Base-by-base conservation (phyloP, 2,329 filamentous ascomycete species). In the Fusarium xyrophilum region DNA sequence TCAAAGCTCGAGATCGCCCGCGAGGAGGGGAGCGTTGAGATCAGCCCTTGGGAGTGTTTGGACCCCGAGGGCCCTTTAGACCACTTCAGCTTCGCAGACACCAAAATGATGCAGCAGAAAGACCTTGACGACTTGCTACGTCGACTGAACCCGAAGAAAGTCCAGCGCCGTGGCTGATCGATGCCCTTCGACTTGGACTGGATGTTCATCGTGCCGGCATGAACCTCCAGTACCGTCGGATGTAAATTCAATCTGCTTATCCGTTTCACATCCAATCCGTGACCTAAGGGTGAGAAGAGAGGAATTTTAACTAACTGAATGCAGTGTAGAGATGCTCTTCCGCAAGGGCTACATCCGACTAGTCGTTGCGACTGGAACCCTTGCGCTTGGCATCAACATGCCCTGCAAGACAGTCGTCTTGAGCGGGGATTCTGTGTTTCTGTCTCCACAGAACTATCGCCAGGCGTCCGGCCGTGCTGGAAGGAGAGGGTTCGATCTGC, bases 331-430 rank as follows among this genome's bases (percentile, higher is more conserved):
- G 74, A 90, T 92, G 62, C 79, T 93, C 11, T 93, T 93, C 79
- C 85, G 92, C 12, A 90, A 86, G 75, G 90, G 91, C 1, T 93
- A 86, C 73, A 77, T 94, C 40, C 84, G 86, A 11, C 88, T 91
- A 2, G 88, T 94, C 30, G 84, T 94, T 28, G 91, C 91, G 1
- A 94, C 91, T 2, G 91, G 91, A 2, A 93, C 91, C 0, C 83
- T 93, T 25, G 89, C 90, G 3, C 81, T 94, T 8, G 92, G 92
- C 80, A 91, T 95, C 80, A 95, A 93, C 71, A 92, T 93, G 89
- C 92, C 92, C 13, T 94, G 91, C 76, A 92, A 92, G 76, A 95
- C 91, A 2, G 91, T 93, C 1, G 87, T 93, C 2, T 95, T 95
- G 76, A 85, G 84, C 19, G 91, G 90, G 0, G 91, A 94, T 75